phyloP scores from a whole-genome alignment of 2,329 filamentous ascomycete genomes.

The Cladosporium austrohemisphaericum region DNA sequence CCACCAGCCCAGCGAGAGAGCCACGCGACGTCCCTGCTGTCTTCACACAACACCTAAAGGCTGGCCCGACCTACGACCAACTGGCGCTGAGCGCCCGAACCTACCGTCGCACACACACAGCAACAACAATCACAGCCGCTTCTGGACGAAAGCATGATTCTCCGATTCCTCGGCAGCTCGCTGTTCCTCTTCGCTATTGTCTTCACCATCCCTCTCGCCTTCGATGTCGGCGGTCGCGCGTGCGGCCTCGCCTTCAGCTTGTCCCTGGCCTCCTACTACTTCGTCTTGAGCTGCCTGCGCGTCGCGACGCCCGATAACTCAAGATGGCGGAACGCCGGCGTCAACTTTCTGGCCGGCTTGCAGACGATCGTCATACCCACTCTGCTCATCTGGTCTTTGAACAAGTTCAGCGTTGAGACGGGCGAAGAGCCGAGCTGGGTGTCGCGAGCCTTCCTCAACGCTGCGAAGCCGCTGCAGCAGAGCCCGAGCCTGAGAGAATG shows the following conservation, averaged over 20 bases:
- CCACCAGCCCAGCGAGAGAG: too few relatives aligned
- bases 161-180: slow-evolving; percentile 47
- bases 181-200: slow-evolving; percentile 85
- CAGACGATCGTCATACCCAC: slow-evolving; percentile 86
- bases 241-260: slow-evolving; percentile 93
- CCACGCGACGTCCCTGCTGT: slow-evolving; percentile 5
- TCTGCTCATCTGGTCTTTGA: slow-evolving; percentile 90
- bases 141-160: slow-evolving; percentile 35
- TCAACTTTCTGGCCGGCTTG: slow-evolving; percentile 65
- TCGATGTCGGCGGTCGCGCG: slow-evolving; percentile 94
- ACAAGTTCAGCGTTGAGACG: slow-evolving; percentile 91
- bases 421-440: slow-evolving; percentile 70
- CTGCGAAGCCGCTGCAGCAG: slow-evolving; percentile 35
- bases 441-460: slow-evolving; percentile 52
- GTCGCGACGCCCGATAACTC: slow-evolving; percentile 77
- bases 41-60: background rate
- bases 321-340: slow-evolving; percentile 67
- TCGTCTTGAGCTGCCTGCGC: slow-evolving; percentile 76
- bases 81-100: slow-evolving; percentile 10
- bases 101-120: background rate
- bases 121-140: background rate
- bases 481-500: slow-evolving; percentile 72
- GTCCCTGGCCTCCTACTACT: slow-evolving; percentile 83
- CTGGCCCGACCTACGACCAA: background rate
- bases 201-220: slow-evolving; percentile 92